Evolutionary conservation across 1,139 yeast species (phyloP), one percentile per base, ranked within the genome.

Genomic region (Pneumocystis jirovecii): DNA sequence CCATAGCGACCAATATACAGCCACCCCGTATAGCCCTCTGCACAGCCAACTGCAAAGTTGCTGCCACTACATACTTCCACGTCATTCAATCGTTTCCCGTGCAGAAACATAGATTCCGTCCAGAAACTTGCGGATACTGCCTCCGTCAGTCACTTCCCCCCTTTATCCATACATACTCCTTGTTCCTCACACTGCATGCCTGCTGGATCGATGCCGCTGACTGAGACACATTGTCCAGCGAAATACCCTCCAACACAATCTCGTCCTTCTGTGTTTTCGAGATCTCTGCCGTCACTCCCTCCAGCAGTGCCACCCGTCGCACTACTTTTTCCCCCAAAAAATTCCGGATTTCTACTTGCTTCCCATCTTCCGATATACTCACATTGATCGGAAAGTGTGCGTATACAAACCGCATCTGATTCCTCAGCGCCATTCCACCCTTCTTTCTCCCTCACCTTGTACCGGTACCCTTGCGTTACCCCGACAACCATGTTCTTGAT

Each of bases 351-450:
- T 93, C 98, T 75, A 91, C 87, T 77, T 76, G 84, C 71, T 83
- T 80, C 70, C 84, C 81, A 76, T 90, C 91, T 67, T 89, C 88
- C 75, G 83, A 80, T 74, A 89, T 86, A 85, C 91, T 93, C 74
- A 93, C 97, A 82, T 95, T 93, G 82, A 95, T 95, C 80, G 98
- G 99, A 96, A 93, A 93, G 89, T 95, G 98, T 86, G 98, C 99
- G 79, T 93, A 95, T 73, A 93, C 98, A 81, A 90, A 91, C 85
- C 97, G 89, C 96, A 93, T 86, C 90, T 93, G 93, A 95, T 93
- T 93, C 83, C 87, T 86, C 96, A 83, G 93, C 81, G 98, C 70
- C 64, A 61, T 1, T 1, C 39, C 62, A 19, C 25, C 25, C n/a
- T 19, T n/a, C n/a, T 61, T n/a, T n/a, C 59, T 95, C 98, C 87